Percentiles rank a stretch among this genome's conserved stretches.
These are phyloP conservation scores for Rubus idaeus DNA, from an alignment of 306 rosid species.

Conservation along the genomic window DNA sequence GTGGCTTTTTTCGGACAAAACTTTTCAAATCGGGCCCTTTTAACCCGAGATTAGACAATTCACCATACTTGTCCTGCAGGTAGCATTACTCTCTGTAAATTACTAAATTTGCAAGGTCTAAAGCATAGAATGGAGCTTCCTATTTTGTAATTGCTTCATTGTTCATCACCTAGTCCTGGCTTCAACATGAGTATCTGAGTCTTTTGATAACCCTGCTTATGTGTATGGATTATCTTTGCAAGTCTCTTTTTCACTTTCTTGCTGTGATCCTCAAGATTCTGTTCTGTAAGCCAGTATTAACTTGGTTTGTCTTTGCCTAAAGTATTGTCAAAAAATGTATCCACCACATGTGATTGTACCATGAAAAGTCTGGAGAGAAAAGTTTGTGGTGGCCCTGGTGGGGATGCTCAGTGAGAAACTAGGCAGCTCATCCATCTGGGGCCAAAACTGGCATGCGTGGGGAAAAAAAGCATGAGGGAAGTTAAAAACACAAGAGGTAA, in stretches of 20 bases:
- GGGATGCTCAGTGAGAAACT: not conserved
- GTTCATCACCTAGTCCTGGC: constrained; percentile 5
- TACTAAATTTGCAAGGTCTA: not conserved
- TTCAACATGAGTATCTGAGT: not conserved
- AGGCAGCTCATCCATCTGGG: constrained; percentile 20
- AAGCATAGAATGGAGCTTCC: constrained; percentile 15
- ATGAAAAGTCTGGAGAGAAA: constrained; percentile 22
- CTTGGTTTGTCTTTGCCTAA: constrained; percentile 20
- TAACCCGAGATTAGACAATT: constrained; percentile 10
- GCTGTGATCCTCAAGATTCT: constrained; percentile 2
- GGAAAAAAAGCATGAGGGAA: constrained; percentile 7
- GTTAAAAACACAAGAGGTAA: not conserved
- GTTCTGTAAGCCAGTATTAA: constrained; percentile 1
- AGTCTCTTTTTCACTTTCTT: not conserved
- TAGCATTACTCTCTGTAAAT: not conserved
- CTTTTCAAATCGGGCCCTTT: constrained; percentile 25
- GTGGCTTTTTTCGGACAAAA: constrained; percentile 27
- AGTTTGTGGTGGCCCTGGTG: constrained; percentile 16
- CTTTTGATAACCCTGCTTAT: constrained; percentile 6
- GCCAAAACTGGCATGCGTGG: constrained; percentile 24
- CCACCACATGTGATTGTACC: constrained; percentile 26
- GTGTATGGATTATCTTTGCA: not conserved
- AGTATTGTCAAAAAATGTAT: constrained; percentile 16
- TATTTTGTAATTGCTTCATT: constrained; percentile 1
- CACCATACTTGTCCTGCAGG: not conserved